phyloP scores from a whole-genome alignment of 129 eudicot species.

The Flaveria bidentis region DNA sequence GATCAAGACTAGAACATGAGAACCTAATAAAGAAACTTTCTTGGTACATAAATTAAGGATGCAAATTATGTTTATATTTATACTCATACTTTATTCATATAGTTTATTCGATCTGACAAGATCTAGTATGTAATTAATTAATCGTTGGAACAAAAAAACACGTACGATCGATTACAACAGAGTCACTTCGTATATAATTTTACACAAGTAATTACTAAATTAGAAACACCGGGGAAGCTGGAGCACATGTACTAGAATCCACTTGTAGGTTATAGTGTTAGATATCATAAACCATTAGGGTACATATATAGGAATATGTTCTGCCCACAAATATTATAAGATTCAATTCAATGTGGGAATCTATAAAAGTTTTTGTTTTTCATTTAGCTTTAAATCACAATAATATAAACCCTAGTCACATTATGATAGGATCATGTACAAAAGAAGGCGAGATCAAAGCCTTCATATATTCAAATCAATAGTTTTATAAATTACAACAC shows the following conservation, averaged over 20 bases:
- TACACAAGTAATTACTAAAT: not conserved
- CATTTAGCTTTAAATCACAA: not conserved
- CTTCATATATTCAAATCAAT: not conserved
- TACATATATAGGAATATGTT: not conserved
- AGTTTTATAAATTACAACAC: not conserved
- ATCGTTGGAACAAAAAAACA: too few relatives aligned
- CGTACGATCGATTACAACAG: too few relatives aligned
- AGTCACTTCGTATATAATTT: not conserved
- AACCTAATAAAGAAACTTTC: too few relatives aligned
- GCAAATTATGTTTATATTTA: too few relatives aligned
- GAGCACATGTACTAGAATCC: too few relatives aligned
- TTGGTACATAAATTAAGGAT: too few relatives aligned
- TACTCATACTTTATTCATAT: too few relatives aligned
- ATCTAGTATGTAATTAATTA: too few relatives aligned
- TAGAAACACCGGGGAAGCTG: too few relatives aligned
- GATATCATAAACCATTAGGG: not conserved
- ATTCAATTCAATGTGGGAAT: not conserved
- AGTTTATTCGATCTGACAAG: too few relatives aligned
- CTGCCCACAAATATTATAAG: not conserved
- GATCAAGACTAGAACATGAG: too few relatives aligned
- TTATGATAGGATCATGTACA: constrained; percentile 1
- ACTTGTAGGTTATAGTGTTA: too few relatives aligned
- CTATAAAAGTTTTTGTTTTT: not conserved
- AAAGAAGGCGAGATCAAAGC: not conserved
- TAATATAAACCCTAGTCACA: constrained; percentile 18